Evolutionary conservation across 495 filamentous ascomycete genomes (phyloP), one percentile per base, ranked within the genome.

Genomic region (Margaritispora aquatica): DNA sequence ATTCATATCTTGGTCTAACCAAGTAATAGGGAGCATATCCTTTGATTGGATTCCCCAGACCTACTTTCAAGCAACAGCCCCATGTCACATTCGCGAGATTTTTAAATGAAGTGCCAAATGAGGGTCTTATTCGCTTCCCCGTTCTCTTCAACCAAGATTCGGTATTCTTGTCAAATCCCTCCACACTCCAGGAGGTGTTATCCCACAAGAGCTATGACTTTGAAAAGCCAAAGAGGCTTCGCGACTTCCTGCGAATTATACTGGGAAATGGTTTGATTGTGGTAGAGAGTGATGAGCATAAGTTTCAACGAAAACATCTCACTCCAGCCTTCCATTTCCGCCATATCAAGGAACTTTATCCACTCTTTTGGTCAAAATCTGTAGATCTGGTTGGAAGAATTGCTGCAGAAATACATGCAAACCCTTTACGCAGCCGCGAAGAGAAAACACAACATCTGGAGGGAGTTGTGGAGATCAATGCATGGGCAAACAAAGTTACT

Each of bases 201-300:
- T 77, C 82, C 15, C 85, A 82, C 36, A 88, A 88, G 60, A 84
- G 75, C 56, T 96, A 96, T 67, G 84, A 89, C 23, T 97, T 92
- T 63, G 63, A 82, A 51, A 96, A 96, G 66, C 90, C 92, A 1
- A 26, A 51, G 0, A 63, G 75, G 2, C 48, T 92, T 19, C 75
- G 82, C 1, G 66, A 70, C 15, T 76, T 75, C 11, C 63, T 97
- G 19, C 78, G 80, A 19, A 77, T 78, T 4, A 70, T 95, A 3
- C 69, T 93, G 7, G 93, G 93, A 0, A 68, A 88, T 38, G 92
- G 93, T 0, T 59, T 97, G 0, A 71, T 96, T 9, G 74, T 96
- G 3, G 86, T 88, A 0, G 92, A 97, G 69, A 90, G 91, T 19
- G 87, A 92, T 10, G 88, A 88, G 57, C 91, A 96, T 66, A 90